These are phyloP conservation scores for Agaricus sinodeliciosus DNA, from an alignment of 768 basidiomycete species.

Conservation along the genomic window DNA sequence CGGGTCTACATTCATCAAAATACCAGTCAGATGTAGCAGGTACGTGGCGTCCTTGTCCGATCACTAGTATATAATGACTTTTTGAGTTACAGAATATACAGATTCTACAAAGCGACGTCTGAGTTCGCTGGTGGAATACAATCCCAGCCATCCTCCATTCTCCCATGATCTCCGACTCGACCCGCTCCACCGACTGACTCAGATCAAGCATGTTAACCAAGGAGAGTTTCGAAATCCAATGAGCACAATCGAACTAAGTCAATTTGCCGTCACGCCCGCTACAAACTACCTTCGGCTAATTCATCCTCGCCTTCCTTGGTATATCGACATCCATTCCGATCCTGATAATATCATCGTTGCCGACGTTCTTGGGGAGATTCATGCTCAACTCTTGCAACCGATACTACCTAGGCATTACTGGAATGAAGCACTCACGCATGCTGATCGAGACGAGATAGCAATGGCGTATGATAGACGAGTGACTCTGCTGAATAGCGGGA, in stretches of 20 bases:
- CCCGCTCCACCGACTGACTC: constrained; percentile 19
- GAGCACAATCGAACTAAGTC: constrained; percentile 10
- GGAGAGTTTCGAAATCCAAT: constrained; percentile 26
- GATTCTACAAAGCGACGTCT: constrained; percentile 25
- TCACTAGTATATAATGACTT: too few species aligned
- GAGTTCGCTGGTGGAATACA: constrained; percentile 23
- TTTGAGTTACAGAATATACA: constrained; percentile 15
- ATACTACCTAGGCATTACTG: constrained; percentile 12
- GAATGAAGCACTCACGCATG: constrained; percentile 10
- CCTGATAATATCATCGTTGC: constrained; percentile 10
- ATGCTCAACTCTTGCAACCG: constrained; percentile 3
- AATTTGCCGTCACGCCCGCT: constrained; percentile 12
- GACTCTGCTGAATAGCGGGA: constrained; percentile 17
- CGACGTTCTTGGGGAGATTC: constrained; percentile 10
- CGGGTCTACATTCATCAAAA: constrained; percentile 16
- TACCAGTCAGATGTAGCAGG: constrained; percentile 28
- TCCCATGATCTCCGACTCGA: constrained; percentile 44
- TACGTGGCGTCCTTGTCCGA: constrained; percentile 8
- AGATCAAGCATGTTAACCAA: constrained; percentile 33
- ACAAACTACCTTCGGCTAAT: constrained; percentile 9
- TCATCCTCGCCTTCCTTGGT: constrained; percentile 14
- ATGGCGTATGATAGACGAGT: constrained; percentile 24
- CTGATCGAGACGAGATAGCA: constrained; percentile 12
- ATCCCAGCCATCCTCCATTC: constrained; percentile 28
- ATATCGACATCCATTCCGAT: constrained; percentile 10